These are phyloP conservation scores for Amylostereum chailletii DNA, from an alignment of 1,284 basidiomycete species.

Conservation along the genomic window DNA sequence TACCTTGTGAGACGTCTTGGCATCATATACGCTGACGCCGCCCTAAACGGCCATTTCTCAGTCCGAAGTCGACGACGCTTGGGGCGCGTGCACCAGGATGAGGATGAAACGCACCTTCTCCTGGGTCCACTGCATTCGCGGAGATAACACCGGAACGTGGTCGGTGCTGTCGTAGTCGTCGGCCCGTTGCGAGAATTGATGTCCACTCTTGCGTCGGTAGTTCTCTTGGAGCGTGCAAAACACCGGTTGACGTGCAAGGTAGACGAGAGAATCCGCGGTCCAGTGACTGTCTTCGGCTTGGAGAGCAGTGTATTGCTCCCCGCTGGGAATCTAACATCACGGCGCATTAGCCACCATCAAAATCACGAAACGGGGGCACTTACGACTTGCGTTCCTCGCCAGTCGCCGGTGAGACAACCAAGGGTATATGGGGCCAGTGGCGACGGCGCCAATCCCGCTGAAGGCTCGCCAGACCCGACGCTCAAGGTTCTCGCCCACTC, in stretches of 20 bases:
- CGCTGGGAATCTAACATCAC: constrained; percentile 3
- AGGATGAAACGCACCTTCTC: constrained; percentile 2
- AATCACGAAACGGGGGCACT: neutral
- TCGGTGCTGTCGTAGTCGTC: neutral
- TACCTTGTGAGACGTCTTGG: neutral
- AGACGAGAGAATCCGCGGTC: constrained; percentile 1
- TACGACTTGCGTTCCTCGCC: constrained; percentile 11
- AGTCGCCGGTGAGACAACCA: constrained; percentile 11
- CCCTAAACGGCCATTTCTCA: neutral
- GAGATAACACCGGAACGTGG: neutral
- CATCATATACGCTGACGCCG: constrained; percentile 2
- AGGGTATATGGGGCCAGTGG: constrained; percentile 7
- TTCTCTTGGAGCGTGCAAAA: constrained; percentile 7
- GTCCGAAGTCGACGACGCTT: neutral
- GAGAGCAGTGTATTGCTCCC: constrained; percentile 3
- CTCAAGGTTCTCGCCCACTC: constrained; percentile 2
- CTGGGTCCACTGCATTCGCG: neutral
- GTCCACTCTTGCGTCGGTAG: too few species aligned
- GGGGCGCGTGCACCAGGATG: neutral
- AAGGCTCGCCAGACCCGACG: neutral
- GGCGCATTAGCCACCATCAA: neutral
- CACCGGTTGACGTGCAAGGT: constrained; percentile 2
- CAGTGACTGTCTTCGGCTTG: neutral
- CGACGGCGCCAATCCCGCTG: constrained; percentile 7
- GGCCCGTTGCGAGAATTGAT: too few species aligned